Evolutionary conservation across 2,329 filamentous ascomycete species (phyloP), one percentile per base, ranked within the genome.

Genomic region (Fusarium citri): DNA sequence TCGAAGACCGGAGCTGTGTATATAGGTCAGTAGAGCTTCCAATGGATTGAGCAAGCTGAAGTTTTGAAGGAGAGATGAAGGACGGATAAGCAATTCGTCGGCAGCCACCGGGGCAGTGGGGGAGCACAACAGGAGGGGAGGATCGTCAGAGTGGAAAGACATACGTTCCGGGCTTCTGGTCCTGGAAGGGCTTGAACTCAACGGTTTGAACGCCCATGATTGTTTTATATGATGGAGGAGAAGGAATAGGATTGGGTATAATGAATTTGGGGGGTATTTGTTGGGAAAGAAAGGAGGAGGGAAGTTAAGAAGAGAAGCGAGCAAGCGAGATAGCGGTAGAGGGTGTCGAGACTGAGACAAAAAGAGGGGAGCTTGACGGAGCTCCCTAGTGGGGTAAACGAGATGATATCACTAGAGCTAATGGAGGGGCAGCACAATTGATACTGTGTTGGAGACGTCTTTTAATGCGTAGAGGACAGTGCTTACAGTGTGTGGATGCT

Each of bases 111-210:
- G 40, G 23, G 23, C 28, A 51, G 61, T 62, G 61, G 51, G 66
- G 59, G 49, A 48, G n/a, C 51, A 64, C 59, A 55, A 41, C 50
- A 64, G 46, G 28, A 30, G 28, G 28, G 28, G 56, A 54, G 37
- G 49, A 60, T 55, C 47, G 40, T 55, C 54, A 51, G 55, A 40
- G 53, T 49, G 37, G 54, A 41, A 67, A 68, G 71, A 94, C 95
- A 83, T 90, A 98, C 95, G 95, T 98, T 88, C 95, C 95, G 72
- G 95, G 94, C 88, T 99, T 99, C 88, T 99, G 96, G 88, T 98
- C 96, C 71, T 91, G 87, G 83, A 96, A 98, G 65, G 94, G 89
- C 81, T 89, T 90, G 81, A 97, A 89, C 75, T 92, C 88, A 77
- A 98, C 92, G 57, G 91, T 93, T 82, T 93, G 88, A 82, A 86